These are phyloP conservation scores for Gossypium schwendimanii DNA, from an alignment of 441 rosid genomes.

Conservation along the genomic window DNA sequence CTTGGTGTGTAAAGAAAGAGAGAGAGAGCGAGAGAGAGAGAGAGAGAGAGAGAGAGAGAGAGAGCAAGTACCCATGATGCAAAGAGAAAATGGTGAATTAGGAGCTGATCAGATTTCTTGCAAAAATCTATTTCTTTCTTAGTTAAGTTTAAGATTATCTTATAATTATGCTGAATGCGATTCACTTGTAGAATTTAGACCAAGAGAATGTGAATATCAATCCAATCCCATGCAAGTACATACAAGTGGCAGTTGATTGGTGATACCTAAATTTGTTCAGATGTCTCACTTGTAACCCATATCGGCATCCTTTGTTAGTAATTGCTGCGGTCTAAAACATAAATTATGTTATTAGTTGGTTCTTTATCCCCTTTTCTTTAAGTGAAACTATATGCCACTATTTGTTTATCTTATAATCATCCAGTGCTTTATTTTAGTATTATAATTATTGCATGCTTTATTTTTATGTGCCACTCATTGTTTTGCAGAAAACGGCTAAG, in stretches of 20 bases:
- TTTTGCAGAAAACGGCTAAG: constrained; percentile 72
- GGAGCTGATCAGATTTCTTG: not conserved
- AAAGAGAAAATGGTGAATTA: no score
- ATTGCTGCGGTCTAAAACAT: not conserved
- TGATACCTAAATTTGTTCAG: not conserved
- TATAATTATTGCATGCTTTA: not conserved
- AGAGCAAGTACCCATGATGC: not conserved
- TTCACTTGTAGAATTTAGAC: not conserved
- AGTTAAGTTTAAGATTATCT: not conserved
- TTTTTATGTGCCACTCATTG: not conserved
- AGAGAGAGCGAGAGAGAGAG: not conserved
- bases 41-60: not conserved
- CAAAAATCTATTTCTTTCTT: not conserved
- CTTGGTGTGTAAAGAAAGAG: not conserved
- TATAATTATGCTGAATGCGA: not conserved
- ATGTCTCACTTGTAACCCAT: not conserved
- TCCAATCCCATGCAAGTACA: not conserved
- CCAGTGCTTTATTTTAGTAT: not conserved
- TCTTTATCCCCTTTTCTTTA: not conserved
- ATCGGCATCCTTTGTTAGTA: not conserved
- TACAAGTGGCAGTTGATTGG: not conserved
- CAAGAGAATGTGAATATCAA: not conserved
- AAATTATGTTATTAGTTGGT: not conserved
- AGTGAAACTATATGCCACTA: not conserved
- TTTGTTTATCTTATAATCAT: not conserved